Conservation (phyloP, 345 rosid species). For the Gossypium sturtianum region DNA sequence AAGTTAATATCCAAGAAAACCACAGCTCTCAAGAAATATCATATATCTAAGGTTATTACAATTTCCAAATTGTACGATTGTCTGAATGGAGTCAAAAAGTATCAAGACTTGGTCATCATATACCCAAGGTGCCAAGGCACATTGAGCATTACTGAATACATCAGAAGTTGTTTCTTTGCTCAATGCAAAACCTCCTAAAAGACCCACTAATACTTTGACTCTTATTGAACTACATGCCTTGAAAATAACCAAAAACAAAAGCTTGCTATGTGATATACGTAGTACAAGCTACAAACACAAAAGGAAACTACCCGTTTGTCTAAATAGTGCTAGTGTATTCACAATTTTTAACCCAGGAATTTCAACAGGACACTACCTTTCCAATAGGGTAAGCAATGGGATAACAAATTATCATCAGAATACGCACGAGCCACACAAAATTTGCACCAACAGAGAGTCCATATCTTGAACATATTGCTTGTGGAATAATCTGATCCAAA, state of each 20-base stretch:
- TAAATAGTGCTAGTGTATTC: not conserved
- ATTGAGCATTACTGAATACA: not conserved
- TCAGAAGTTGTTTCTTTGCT: not conserved
- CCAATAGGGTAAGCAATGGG: conserved; percentile 79
- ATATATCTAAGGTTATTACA: not conserved
- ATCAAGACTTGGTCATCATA: not conserved
- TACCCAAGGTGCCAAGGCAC: not conserved
- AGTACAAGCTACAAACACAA: not conserved
- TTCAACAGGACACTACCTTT: conserved; percentile 37
- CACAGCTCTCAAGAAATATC: not conserved
- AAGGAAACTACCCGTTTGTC: not conserved
- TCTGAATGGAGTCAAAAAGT: not conserved
- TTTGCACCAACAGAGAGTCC: conserved; percentile 77
- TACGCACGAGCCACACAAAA: conserved; percentile 62
- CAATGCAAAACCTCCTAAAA: not conserved
- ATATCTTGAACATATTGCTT: conserved; percentile 75
- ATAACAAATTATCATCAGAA: conserved; percentile 68
- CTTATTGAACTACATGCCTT: not conserved
- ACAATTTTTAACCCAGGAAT: not conserved
- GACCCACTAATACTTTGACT: not conserved
- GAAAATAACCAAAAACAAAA: not conserved
- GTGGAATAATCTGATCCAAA: conserved; percentile 56
- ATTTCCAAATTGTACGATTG: not conserved
- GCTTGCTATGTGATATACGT: not conserved
- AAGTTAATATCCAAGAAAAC: not conserved